Evolutionary conservation across 2,329 filamentous ascomycete species (phyloP).

Genomic region (Fusarium euwallaceae): DNA sequence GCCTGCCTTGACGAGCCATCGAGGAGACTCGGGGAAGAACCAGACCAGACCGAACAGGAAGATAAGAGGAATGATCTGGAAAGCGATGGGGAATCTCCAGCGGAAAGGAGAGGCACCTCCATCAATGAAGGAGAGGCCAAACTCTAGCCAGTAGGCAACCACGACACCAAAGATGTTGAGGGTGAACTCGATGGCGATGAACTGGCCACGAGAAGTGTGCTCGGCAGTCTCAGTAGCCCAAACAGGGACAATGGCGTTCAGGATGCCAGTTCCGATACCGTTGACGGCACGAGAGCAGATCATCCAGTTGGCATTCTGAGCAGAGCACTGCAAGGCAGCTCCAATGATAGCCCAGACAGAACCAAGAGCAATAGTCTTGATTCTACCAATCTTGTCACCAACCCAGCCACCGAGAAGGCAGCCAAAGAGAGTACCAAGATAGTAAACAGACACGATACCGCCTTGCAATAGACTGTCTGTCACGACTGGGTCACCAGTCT

Average conservation of each 20-base stretch:
- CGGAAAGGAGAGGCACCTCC: slow-evolving; percentile 69
- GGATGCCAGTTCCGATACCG: slow-evolving; percentile 72
- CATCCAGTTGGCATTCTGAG: slow-evolving; percentile 42
- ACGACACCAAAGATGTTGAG: slow-evolving; percentile 52
- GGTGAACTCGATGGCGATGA: slow-evolving; percentile 74
- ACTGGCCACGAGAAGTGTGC: slow-evolving; percentile 75
- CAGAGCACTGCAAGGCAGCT: slow-evolving; percentile 28
- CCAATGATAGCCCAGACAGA: slow-evolving; percentile 31
- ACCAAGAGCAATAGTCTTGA: slow-evolving; percentile 38
- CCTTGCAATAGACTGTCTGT: slow-evolving; percentile 39
- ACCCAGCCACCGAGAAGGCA: slow-evolving; percentile 38
- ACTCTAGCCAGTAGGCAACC: slow-evolving; percentile 70
- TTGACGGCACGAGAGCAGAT: slow-evolving; percentile 50
- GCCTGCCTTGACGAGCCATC: slow-evolving; percentile 76
- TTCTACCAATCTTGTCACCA: slow-evolving; percentile 36
- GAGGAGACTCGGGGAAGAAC: slow-evolving; percentile 78
- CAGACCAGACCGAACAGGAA: slow-evolving; percentile 68
- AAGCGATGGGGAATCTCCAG: slow-evolving; percentile 78
- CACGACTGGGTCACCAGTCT: slow-evolving; percentile 33
- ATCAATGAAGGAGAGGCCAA: slow-evolving; percentile 72
- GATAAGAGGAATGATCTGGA: slow-evolving; percentile 76
- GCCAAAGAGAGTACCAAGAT: slow-evolving; percentile 41
- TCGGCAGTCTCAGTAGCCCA: slow-evolving; percentile 79
- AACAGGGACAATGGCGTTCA: slow-evolving; percentile 78
- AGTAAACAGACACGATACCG: slow-evolving; percentile 43